Evolutionary conservation across 2,329 filamentous ascomycete genomes (phyloP).

Genomic region (Chaetomiaceae sp.): DNA sequence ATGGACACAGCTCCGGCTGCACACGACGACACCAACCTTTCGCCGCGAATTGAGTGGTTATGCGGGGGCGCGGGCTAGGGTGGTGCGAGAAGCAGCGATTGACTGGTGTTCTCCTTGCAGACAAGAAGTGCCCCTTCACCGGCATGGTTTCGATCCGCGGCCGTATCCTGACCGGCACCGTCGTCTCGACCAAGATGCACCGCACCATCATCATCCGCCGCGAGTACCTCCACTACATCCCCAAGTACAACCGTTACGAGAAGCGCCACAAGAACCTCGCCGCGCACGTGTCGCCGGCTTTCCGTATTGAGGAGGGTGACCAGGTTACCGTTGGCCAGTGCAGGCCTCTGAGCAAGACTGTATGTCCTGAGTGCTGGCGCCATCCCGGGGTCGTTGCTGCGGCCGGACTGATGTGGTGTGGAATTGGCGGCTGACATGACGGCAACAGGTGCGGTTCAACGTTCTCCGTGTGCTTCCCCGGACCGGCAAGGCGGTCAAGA

Average conservation of each 20-base stretch:
- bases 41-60: background rate
- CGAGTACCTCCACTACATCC: conserved; percentile 99
- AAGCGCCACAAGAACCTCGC: conserved; percentile 99
- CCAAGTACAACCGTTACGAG: conserved; percentile 99
- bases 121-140: conserved; percentile 99
- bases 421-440: conserved; percentile 6
- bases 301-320: conserved; percentile 99
- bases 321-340: conserved; percentile 99
- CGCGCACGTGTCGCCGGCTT: conserved; percentile 97
- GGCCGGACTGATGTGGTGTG: background rate
- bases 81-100: conserved; percentile 9
- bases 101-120: conserved; percentile 43
- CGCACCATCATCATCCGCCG: conserved; percentile 98
- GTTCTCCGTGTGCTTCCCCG: conserved; percentile 96
- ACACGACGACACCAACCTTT: conserved; percentile 3
- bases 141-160: conserved; percentile 99
- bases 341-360: conserved; percentile 98
- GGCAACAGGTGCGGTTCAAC: conserved; percentile 88
- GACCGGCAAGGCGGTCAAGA: conserved; percentile 95
- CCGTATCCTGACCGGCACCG: conserved; percentile 98
- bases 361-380: conserved; percentile 47
- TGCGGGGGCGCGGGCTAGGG: background rate
- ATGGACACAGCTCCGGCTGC: conserved; percentile 8
- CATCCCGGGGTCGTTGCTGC: background rate
- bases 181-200: conserved; percentile 99